These are phyloP conservation scores for Pisolithus marmoratus DNA, from an alignment of 768 basidiomycete species.

Conservation along the genomic window DNA sequence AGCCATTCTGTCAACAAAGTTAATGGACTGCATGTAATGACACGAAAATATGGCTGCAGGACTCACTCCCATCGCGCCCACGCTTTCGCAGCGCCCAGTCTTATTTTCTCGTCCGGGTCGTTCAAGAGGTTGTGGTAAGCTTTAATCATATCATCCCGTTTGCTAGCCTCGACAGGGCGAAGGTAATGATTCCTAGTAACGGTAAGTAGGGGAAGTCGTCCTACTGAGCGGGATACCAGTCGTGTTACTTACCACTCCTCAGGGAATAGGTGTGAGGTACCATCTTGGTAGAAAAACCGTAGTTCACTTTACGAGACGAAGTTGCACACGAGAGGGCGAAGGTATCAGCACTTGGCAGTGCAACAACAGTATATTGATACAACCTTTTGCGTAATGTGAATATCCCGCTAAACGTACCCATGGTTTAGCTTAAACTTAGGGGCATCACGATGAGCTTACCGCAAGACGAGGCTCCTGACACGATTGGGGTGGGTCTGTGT, in stretches of 20 bases:
- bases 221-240: not conserved
- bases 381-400: slow-evolving; percentile 81
- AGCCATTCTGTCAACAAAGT: slow-evolving; percentile 53
- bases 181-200: slow-evolving; percentile 72
- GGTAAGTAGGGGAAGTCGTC: not conserved
- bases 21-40: not conserved
- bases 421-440: not conserved
- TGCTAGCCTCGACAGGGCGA: slow-evolving; percentile 71
- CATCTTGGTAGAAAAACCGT: slow-evolving; percentile 89
- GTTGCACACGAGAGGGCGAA: not conserved
- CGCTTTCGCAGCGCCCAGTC: slow-evolving; percentile 69
- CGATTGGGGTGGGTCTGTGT: slow-evolving; percentile 70
- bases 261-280: slow-evolving; percentile 76
- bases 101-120: slow-evolving; percentile 59
- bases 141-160: slow-evolving; percentile 72
- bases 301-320: slow-evolving; percentile 52
- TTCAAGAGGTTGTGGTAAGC: slow-evolving; percentile 83
- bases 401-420: slow-evolving; percentile 57
- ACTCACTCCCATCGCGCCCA: slow-evolving; percentile 92
- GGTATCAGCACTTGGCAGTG: not conserved
- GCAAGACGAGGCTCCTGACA: slow-evolving; percentile 72
- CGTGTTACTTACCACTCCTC: slow-evolving; percentile 63
- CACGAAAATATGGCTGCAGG: not conserved
- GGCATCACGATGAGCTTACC: slow-evolving; percentile 35
- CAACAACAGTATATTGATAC: not conserved